Evolutionary conservation across 192 early-diverging fungal species (phyloP).

Genomic region (Thoreauomyces humboldtii): DNA sequence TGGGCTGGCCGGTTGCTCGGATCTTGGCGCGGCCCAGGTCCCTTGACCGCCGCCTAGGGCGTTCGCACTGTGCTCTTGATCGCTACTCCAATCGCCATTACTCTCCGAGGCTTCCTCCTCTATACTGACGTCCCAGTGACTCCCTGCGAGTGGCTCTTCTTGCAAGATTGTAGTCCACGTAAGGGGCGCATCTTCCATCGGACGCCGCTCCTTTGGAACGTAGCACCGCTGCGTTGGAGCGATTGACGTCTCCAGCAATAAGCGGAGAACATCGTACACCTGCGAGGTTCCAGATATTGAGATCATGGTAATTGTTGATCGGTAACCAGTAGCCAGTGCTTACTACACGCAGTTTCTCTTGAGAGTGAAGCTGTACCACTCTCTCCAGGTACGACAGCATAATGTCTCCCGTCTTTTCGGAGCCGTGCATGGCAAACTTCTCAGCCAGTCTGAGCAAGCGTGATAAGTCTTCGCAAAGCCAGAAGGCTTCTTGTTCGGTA

Average conservation of each 20-base stretch:
- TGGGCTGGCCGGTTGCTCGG: no score
- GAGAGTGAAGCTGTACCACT: not conserved
- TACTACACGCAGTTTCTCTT: no score
- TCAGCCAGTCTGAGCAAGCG: constrained; percentile 15
- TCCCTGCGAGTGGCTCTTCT: constrained; percentile 19
- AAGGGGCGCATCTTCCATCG: not conserved
- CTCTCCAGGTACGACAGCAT: not conserved
- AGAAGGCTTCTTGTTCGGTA: not conserved
- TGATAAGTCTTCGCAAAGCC: not conserved
- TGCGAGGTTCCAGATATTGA: not conserved
- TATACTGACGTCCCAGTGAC: constrained; percentile 5
- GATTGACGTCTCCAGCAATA: constrained; percentile 6
- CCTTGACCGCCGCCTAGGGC: no score
- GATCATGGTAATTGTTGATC: not conserved
- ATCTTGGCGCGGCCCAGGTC: no score
- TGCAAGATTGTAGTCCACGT: constrained; percentile 12
- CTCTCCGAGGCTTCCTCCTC: constrained; percentile 2
- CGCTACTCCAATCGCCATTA: no score
- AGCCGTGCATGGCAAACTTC: constrained; percentile 21
- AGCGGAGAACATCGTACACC: constrained; percentile 14
- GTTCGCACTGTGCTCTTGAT: no score
- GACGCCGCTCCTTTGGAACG: not conserved
- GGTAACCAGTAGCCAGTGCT: not conserved
- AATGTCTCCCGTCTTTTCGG: not conserved
- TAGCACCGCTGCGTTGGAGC: not conserved